These are phyloP conservation scores for Rhizoctonia solani DNA, from an alignment of 1,284 basidiomycete species.

Conservation along the genomic window DNA sequence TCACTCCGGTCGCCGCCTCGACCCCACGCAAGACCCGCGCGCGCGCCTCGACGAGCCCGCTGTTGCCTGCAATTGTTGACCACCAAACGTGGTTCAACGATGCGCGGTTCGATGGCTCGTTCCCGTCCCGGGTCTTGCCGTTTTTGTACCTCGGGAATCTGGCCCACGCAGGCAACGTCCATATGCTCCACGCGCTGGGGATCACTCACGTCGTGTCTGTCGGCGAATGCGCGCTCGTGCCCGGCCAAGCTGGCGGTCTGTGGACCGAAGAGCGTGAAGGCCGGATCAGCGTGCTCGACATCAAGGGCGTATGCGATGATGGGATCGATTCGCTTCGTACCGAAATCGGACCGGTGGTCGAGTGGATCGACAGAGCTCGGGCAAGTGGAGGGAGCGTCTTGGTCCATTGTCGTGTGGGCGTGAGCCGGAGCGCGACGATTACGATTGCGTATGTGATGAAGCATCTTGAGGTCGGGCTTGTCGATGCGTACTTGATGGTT, in stretches of 20 bases:
- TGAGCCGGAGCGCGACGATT: constrained; percentile 90
- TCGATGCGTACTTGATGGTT: constrained; percentile 91
- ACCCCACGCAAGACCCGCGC: constrained; percentile 51
- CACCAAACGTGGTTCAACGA: constrained; percentile 93
- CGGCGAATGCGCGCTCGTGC: constrained; percentile 86
- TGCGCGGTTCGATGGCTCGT: constrained; percentile 89
- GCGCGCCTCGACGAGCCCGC: constrained; percentile 69
- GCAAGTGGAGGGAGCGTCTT: constrained; percentile 83
- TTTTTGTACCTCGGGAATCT: constrained; percentile 96
- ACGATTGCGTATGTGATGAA: constrained; percentile 99
- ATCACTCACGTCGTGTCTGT: constrained; percentile 98
- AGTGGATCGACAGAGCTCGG: constrained; percentile 90
- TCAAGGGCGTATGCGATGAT: constrained; percentile 90
- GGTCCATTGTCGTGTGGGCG: constrained; percentile 96
- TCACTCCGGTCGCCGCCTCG: constrained; percentile 35
- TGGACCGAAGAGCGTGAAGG: constrained; percentile 87
- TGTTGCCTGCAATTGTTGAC: constrained; percentile 63
- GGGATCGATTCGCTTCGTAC: constrained; percentile 93
- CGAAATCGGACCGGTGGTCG: constrained; percentile 83
- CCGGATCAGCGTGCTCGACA: constrained; percentile 84
- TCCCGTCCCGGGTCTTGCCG: constrained; percentile 91
- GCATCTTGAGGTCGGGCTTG: constrained; percentile 81
- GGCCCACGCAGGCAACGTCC: constrained; percentile 93
- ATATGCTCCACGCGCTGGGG: constrained; percentile 94
- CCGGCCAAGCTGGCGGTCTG: constrained; percentile 66